Percentiles rank a stretch among this genome's conserved stretches.
Conservation (phyloP, 1,139 yeast genomes). For the Saccharomyces hybrid region DNA sequence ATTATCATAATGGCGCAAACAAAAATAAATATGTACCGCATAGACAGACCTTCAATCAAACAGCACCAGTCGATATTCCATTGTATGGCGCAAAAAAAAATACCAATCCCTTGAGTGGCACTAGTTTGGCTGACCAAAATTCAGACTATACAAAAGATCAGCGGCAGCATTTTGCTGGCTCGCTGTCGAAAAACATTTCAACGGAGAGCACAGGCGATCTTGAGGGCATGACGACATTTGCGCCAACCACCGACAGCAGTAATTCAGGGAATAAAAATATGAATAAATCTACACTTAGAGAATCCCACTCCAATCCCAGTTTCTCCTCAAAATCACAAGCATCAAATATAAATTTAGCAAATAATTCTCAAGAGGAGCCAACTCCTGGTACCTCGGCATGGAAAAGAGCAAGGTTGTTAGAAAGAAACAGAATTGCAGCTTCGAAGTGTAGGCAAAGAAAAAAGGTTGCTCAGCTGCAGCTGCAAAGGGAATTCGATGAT, state of each 20-base stretch:
- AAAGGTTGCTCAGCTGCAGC: slow-evolving; percentile 59
- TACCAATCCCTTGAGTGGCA: not conserved
- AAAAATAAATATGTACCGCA: not conserved
- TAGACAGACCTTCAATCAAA: slow-evolving; percentile 2
- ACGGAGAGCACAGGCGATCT: not conserved
- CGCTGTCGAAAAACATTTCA: not conserved
- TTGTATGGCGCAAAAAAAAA: not conserved
- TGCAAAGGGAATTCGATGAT: slow-evolving; percentile 50
- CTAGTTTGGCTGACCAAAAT: not conserved
- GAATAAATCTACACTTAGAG: not conserved
- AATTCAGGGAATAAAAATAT: not conserved
- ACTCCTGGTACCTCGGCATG: slow-evolving; percentile 75
- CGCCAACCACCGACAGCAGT: not conserved
- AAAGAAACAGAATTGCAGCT: slow-evolving; percentile 67
- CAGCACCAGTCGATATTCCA: not conserved
- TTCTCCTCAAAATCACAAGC: not conserved
- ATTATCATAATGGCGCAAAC: slow-evolving; percentile 2
- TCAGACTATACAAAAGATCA: not conserved
- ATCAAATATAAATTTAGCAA: slow-evolving; percentile 1
- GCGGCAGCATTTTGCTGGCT: not conserved
- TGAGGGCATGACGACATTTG: not conserved
- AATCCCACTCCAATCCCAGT: not conserved
- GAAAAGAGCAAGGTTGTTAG: slow-evolving; percentile 63
- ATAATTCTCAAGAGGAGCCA: slow-evolving; percentile 41
- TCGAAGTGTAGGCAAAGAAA: slow-evolving; percentile 70